Percentiles rank a stretch among this genome's conserved stretches.
These are phyloP conservation scores for Cadophora sp. DNA, from an alignment of 2,329 filamentous ascomycete genomes.

Conservation along the genomic window DNA sequence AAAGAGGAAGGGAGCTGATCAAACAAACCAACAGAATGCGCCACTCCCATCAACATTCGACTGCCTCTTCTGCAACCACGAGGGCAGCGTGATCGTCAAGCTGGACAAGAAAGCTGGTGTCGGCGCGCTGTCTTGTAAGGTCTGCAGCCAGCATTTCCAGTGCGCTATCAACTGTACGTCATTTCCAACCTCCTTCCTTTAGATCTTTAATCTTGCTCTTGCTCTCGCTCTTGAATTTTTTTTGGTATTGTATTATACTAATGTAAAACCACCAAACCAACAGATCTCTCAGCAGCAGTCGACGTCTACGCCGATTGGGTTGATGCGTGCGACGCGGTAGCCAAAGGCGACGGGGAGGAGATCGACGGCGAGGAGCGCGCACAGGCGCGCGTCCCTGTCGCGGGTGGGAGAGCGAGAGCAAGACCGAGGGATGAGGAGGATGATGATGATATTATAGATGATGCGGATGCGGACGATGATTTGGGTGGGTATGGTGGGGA, in stretches of 20 bases:
- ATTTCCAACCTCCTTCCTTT: neutral
- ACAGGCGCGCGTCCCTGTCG: slow-evolving; percentile 33
- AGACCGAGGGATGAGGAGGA: slow-evolving; percentile 39
- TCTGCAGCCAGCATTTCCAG: slow-evolving; percentile 94
- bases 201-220: neutral
- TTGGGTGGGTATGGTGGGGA: slow-evolving; percentile 59
- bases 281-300: slow-evolving; percentile 87
- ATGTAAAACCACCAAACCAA: slow-evolving; percentile 27
- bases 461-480: slow-evolving; percentile 51
- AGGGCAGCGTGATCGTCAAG: slow-evolving; percentile 88
- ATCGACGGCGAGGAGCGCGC: slow-evolving; percentile 42
- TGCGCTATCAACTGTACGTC: slow-evolving; percentile 89
- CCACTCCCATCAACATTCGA: slow-evolving; percentile 84
- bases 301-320: slow-evolving; percentile 99
- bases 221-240: neutral
- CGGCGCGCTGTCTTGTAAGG: slow-evolving; percentile 85
- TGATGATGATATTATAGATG: slow-evolving; percentile 47
- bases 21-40: slow-evolving; percentile 59
- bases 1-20: neutral
- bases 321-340: slow-evolving; percentile 83
- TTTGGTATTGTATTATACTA: neutral
- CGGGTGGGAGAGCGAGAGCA: slow-evolving; percentile 28
- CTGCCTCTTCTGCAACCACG: slow-evolving; percentile 98
- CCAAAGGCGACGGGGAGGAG: slow-evolving; percentile 61
- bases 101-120: slow-evolving; percentile 92